A percentile compares a stretch with the other conserved stretches of the same genome.
These are phyloP conservation scores for Aspergillus pseudonomiae DNA, from an alignment of 2,329 filamentous ascomycete species.

Conservation along the genomic window DNA sequence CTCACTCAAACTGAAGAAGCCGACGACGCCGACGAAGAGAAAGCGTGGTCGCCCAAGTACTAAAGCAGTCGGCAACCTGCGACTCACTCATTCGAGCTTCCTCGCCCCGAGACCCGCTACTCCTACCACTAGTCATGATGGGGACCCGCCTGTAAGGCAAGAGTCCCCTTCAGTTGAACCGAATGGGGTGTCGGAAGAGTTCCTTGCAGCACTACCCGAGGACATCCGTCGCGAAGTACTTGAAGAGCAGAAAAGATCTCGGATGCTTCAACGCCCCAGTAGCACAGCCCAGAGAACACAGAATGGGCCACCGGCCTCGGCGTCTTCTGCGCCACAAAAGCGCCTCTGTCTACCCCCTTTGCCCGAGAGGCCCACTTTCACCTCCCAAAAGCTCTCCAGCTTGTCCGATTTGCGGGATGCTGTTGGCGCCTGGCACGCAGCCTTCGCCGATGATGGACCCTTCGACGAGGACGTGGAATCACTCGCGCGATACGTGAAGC, in stretches of 20 bases:
- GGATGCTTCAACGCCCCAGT: conserved; percentile 60
- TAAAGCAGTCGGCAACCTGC: conserved; percentile 59
- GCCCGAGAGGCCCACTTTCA: conserved; percentile 62
- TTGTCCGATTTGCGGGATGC: conserved; percentile 71
- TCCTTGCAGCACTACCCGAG: conserved; percentile 80
- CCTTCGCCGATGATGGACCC: conserved; percentile 74
- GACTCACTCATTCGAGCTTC: conserved; percentile 75
- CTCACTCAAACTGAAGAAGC: conserved; percentile 43
- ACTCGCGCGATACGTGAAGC: conserved; percentile 70
- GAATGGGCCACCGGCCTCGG: conserved; percentile 20
- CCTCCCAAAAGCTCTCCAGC: conserved; percentile 57
- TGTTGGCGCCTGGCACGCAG: conserved; percentile 73
- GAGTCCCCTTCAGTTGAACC: conserved; percentile 32
- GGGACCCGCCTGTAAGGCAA: conserved; percentile 18
- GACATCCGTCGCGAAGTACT: conserved; percentile 79
- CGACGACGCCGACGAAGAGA: conserved; percentile 69
- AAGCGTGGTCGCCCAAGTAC: conserved; percentile 57
- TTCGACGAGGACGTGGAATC: conserved; percentile 77
- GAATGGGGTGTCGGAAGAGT: conserved; percentile 63
- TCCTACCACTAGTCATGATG: conserved; percentile 16
- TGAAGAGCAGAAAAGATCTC: conserved; percentile 67
- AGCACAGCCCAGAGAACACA: conserved; percentile 40
- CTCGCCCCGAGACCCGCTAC: conserved; percentile 41
- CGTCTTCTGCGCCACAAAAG: conserved; percentile 26
- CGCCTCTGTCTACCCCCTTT: conserved; percentile 50